Evolutionary conservation across 768 basidiomycete species (phyloP), one percentile per base, ranked within the genome.

Genomic region (Boletus tylopilopsis): DNA sequence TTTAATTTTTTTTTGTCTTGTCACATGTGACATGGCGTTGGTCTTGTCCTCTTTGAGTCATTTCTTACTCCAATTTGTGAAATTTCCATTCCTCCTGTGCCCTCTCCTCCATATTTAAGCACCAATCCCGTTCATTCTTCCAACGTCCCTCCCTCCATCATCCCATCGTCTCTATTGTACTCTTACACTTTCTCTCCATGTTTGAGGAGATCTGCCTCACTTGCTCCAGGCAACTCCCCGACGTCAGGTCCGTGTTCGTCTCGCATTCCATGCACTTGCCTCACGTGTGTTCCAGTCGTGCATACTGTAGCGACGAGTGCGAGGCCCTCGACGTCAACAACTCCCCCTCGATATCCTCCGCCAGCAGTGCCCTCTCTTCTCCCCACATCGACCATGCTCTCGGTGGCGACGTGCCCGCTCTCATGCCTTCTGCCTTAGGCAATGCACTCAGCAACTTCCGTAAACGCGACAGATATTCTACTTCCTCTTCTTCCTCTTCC

Each of bases 141-240:
- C 55, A 53, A 49, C 63, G 46, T 53, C 62, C 47, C 45, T 27
- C 50, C 12, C 16, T 55, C 39, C 35, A n/a, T 46, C 30, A 47
- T 5, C 41, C 39, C 39, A 23, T 9, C 35, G 13, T 24, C 29
- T 23, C 40, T 57, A 15, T 54, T 33, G 53, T 54, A 52, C 56
- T 56, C 55, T 25, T 51, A 50, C 63, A 43, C 49, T 60, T 33
- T 46, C 25, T 51, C 6, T 39, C 42, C 59, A 90, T 89, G 87
- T 88, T 86, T 68, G 82, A 87, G 76, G 86, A 88, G 74, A 75
- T 83, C 60, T 90, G 87, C 64, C 76, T 90, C 49, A 71, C 77
- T 45, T 90, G 87, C 64, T 84, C 85, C 45, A 82, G 78, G 67
- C 79, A 79, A 47, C 75, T 87, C 58, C 64, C 67, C 54, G 80